Conservation (phyloP, 495 filamentous ascomycete genomes). For the Pyrenula massariospora region DNA sequence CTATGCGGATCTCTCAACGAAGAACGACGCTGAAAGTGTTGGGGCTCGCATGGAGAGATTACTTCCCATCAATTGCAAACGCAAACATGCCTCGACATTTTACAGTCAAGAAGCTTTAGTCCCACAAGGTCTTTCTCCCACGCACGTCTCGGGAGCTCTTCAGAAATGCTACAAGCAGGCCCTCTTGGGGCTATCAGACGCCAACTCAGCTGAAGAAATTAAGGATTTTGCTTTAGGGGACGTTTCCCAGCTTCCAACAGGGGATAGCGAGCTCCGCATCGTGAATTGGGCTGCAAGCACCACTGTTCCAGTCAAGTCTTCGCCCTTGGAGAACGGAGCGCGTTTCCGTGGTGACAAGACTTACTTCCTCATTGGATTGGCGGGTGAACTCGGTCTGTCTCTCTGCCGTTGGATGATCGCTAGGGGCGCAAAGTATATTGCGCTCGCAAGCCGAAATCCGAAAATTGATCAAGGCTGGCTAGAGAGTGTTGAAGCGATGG, state of each 20-base stretch:
- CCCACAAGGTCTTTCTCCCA: neutral
- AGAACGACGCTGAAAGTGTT: neutral
- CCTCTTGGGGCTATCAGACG: neutral
- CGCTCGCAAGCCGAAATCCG: slow-evolving; percentile 41
- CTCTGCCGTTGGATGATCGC: slow-evolving; percentile 38
- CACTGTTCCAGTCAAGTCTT: slow-evolving; percentile 2
- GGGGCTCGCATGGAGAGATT: neutral
- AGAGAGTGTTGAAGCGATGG: slow-evolving; percentile 15
- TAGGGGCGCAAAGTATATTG: slow-evolving; percentile 36
- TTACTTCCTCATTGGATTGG: slow-evolving; percentile 41
- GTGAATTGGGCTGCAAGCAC: slow-evolving; percentile 7
- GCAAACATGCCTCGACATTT: neutral
- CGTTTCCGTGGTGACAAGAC: slow-evolving; percentile 17
- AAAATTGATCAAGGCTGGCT: slow-evolving; percentile 34
- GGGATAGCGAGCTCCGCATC: neutral
- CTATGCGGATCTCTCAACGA: neutral
- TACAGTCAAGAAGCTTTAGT: neutral
- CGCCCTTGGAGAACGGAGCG: neutral
- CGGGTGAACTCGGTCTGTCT: slow-evolving; percentile 43
- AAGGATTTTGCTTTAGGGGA: neutral
- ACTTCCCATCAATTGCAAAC: neutral
- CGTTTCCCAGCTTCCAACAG: neutral
- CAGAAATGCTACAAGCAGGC: neutral
- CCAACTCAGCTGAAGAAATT: neutral
- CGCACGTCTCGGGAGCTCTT: neutral